These are phyloP conservation scores for Xanthoconium stramineum DNA, from an alignment of 768 basidiomycete genomes.

Conservation along the genomic window DNA sequence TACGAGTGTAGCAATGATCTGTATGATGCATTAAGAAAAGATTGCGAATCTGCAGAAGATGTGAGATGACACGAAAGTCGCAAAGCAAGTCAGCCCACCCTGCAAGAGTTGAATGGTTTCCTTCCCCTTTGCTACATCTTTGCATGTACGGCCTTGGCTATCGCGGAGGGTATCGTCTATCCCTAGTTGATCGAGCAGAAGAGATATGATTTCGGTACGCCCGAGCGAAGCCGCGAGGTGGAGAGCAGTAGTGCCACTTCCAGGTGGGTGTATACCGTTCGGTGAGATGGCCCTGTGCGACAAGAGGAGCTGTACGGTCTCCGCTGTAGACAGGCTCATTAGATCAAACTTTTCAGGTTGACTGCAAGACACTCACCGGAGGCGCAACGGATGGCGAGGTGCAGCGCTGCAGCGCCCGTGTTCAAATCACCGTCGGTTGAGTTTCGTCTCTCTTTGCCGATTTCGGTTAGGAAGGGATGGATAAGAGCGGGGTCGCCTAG, in stretches of 20 bases:
- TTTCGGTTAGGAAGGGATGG: conserved; percentile 79
- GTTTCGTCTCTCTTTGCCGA: conserved; percentile 59
- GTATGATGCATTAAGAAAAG: conserved; percentile 70
- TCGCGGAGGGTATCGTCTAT: conserved; percentile 81
- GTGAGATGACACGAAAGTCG: background rate
- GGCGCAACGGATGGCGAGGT: conserved; percentile 80
- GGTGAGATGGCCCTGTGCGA: conserved; percentile 76
- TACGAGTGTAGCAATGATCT: conserved; percentile 72
- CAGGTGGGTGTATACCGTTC: conserved; percentile 71
- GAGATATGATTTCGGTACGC: conserved; percentile 64
- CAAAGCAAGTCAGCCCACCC: conserved; percentile 39
- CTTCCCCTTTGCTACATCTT: conserved; percentile 69
- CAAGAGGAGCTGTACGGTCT: conserved; percentile 66
- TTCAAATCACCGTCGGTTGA: conserved; percentile 51
- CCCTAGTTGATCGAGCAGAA: conserved; percentile 74
- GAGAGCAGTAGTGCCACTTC: conserved; percentile 68
- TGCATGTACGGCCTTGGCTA: conserved; percentile 58
- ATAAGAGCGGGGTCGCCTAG: conserved; percentile 74
- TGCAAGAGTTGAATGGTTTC: conserved; percentile 67
- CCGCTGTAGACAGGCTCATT: conserved; percentile 37
- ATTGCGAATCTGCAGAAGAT: conserved; percentile 62
- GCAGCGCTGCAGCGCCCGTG: conserved; percentile 70
- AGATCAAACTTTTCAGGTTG: background rate
- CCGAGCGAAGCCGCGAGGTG: conserved; percentile 73
- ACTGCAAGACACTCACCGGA: conserved; percentile 48